phyloP scores from a whole-genome alignment of 495 filamentous ascomycete genomes.

The Aspergillus bridgeri region DNA sequence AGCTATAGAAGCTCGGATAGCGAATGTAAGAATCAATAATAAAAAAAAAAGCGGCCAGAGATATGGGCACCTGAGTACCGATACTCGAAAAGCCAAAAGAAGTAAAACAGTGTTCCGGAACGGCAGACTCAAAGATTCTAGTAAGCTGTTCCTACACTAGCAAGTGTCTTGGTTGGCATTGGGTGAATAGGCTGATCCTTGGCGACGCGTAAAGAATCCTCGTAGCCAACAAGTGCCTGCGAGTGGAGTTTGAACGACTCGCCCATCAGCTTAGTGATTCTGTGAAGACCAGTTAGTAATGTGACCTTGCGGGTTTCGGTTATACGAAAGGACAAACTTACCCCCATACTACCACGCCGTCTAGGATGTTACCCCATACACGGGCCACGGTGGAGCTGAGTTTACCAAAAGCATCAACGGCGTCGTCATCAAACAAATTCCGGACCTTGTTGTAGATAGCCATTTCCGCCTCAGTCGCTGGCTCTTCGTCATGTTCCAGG shows the following conservation, averaged over 20 bases:
- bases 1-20: slow-evolving; percentile 25
- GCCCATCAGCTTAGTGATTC: slow-evolving; percentile 96
- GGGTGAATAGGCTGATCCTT: slow-evolving; percentile 48
- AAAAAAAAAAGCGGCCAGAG: slow-evolving; percentile 11
- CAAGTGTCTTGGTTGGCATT: slow-evolving; percentile 45
- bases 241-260: slow-evolving; percentile 97
- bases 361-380: slow-evolving; percentile 96
- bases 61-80: not conserved
- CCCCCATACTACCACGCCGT: slow-evolving; percentile 99
- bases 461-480: slow-evolving; percentile 84
- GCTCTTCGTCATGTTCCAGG: slow-evolving; percentile 98
- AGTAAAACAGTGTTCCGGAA: not conserved
- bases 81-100: slow-evolving; percentile 2
- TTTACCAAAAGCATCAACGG: slow-evolving; percentile 75
- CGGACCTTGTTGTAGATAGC: slow-evolving; percentile 95
- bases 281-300: slow-evolving; percentile 51
- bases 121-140: slow-evolving; percentile 20
- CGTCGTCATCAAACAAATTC: slow-evolving; percentile 85
- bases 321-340: slow-evolving; percentile 41
- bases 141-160: slow-evolving; percentile 47
- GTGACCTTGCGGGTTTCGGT: slow-evolving; percentile 5
- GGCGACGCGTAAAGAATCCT: slow-evolving; percentile 60
- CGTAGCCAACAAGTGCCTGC: slow-evolving; percentile 88
- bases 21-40: slow-evolving; percentile 24
- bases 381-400: slow-evolving; percentile 90